Evolutionary conservation across 306 rosid genomes (phyloP).

Genomic region (Sicyos baderoa): DNA sequence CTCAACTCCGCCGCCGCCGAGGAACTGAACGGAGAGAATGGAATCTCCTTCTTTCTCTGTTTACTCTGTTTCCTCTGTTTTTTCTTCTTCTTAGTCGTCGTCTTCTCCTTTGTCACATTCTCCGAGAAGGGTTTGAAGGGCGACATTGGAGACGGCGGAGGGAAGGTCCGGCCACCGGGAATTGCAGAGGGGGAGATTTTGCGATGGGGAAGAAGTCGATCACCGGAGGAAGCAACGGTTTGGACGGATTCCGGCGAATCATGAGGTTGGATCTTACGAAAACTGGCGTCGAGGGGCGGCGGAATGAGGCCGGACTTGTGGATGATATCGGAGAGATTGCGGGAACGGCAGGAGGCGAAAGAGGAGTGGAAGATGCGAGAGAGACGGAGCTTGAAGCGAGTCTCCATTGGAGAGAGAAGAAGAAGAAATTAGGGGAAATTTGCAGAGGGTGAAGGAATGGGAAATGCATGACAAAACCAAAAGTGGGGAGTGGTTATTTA

Average conservation of each 20-base stretch:
- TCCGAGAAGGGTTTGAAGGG: conserved; percentile 34
- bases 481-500: conserved; percentile 14
- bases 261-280: conserved; percentile 31
- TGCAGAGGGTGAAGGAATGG: conserved; percentile 13
- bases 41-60: conserved; percentile 29
- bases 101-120: background rate
- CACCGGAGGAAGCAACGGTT: conserved; percentile 28
- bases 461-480: conserved; percentile 21
- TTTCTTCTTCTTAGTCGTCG: conserved; percentile 20
- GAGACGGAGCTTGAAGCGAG: conserved; percentile 53
- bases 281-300: conserved; percentile 9
- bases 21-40: conserved; percentile 33
- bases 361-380: conserved; percentile 82
- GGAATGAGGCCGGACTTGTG: conserved; percentile 51
- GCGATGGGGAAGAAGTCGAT: conserved; percentile 37
- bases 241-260: conserved; percentile 19
- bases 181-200: conserved; percentile 39
- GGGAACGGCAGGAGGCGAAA: conserved; percentile 63
- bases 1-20: conserved; percentile 43
- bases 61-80: conserved; percentile 34
- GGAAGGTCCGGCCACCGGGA: conserved; percentile 24
- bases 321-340: conserved; percentile 50
- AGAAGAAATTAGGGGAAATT: background rate
- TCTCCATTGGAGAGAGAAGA: conserved; percentile 46
- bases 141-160: conserved; percentile 39